These are phyloP conservation scores for Starmerella sirachaensis DNA, from an alignment of 805 yeast species.

Conservation along the genomic window DNA sequence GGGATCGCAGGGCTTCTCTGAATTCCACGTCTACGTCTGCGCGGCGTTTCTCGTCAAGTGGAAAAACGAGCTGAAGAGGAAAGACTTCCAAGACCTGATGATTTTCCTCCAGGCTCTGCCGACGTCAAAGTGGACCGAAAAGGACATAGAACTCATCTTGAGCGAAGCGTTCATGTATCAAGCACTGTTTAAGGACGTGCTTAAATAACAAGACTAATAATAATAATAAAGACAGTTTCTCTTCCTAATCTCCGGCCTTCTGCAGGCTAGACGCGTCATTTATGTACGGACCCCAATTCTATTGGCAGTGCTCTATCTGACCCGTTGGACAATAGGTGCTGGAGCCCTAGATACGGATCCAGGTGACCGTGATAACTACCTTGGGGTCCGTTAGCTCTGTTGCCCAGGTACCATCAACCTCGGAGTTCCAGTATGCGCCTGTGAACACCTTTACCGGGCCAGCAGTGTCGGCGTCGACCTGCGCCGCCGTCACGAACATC, in stretches of 20 bases:
- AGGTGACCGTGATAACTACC: conserved; percentile 17
- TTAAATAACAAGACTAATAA: conserved; percentile 31
- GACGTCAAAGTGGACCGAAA: conserved; percentile 71
- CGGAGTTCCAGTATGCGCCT: conserved; percentile 24
- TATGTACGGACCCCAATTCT: background rate
- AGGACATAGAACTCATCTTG: conserved; percentile 78
- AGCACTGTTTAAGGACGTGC: conserved; percentile 79
- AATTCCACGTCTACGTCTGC: conserved; percentile 92
- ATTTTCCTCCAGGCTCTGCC: conserved; percentile 87
- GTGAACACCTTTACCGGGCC: conserved; percentile 17
- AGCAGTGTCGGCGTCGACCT: conserved; percentile 9
- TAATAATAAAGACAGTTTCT: background rate
- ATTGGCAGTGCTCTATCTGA: no score
- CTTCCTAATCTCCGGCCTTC: background rate
- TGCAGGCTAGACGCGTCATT: background rate
- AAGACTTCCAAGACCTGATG: conserved; percentile 92
- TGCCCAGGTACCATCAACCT: conserved; percentile 23
- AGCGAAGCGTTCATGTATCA: conserved; percentile 98
- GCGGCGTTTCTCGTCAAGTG: conserved; percentile 91
- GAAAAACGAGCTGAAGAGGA: conserved; percentile 59
- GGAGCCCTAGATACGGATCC: conserved; percentile 15
- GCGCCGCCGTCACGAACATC: conserved; percentile 16
- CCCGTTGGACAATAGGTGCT: background rate
- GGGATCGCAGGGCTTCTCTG: conserved; percentile 61
- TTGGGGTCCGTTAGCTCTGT: conserved; percentile 4